These are phyloP conservation scores for Botrytis fragariae DNA, from an alignment of 2,329 filamentous ascomycete genomes.

Conservation along the genomic window DNA sequence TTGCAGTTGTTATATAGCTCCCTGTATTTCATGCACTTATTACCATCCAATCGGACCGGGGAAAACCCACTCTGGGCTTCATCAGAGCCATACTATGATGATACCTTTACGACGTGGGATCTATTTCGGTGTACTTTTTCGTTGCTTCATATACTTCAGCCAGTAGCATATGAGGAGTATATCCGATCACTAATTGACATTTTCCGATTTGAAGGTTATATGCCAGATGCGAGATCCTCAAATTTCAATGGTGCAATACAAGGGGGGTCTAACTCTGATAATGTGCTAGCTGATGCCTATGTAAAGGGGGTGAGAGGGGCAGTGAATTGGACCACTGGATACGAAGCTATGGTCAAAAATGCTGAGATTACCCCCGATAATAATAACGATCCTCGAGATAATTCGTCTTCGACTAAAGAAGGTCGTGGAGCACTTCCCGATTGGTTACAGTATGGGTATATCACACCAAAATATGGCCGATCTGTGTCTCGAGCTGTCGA, in stretches of 20 bases:
- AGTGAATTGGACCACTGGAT: slow-evolving; percentile 62
- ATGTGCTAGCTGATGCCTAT: slow-evolving; percentile 69
- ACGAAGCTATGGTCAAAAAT: slow-evolving; percentile 62
- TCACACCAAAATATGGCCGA: slow-evolving; percentile 60
- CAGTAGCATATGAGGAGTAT: slow-evolving; percentile 60
- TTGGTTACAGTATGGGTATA: slow-evolving; percentile 63
- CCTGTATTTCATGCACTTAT: slow-evolving; percentile 50
- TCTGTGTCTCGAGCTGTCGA: slow-evolving; percentile 65
- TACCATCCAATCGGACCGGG: slow-evolving; percentile 62
- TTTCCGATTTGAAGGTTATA: slow-evolving; percentile 61
- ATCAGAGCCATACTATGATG: slow-evolving; percentile 66
- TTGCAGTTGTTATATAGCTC: slow-evolving; percentile 64
- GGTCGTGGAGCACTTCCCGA: slow-evolving; percentile 67
- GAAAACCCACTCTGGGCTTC: slow-evolving; percentile 66
- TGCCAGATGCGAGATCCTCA: slow-evolving; percentile 64
- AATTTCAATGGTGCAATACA: slow-evolving; percentile 69
- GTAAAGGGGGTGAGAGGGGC: slow-evolving; percentile 61
- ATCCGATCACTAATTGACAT: slow-evolving; percentile 66
- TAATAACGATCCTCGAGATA: slow-evolving; percentile 51
- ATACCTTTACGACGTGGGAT: slow-evolving; percentile 68
- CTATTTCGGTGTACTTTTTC: slow-evolving; percentile 60
- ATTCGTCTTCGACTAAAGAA: slow-evolving; percentile 62
- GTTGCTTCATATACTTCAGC: slow-evolving; percentile 64
- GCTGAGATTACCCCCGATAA: slow-evolving; percentile 61
- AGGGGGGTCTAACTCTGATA: slow-evolving; percentile 68